Evolutionary conservation across 139 green algal species (phyloP).

Genomic region (Edaphochlamys debaryana): DNA sequence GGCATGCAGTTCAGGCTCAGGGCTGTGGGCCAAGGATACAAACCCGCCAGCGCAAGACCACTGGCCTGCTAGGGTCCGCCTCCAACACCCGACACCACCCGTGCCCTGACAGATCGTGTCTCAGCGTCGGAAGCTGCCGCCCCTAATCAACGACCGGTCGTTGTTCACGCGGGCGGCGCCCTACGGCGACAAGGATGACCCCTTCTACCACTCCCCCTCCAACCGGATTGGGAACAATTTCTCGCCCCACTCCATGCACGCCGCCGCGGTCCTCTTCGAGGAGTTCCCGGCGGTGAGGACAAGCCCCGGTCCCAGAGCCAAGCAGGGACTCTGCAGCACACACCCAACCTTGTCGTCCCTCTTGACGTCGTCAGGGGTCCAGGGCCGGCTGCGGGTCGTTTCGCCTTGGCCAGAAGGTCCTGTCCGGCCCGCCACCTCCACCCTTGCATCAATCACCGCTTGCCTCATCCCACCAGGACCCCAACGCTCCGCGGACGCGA

Average conservation of each 20-base stretch:
- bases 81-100: too few species aligned
- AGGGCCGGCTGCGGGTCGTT: too few species aligned
- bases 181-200: slow-evolving; percentile 73
- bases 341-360: not conserved
- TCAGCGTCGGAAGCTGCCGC: slow-evolving; percentile 71
- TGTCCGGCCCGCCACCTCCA: too few species aligned
- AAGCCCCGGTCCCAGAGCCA: not conserved
- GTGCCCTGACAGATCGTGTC: slow-evolving; percentile 66
- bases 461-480: too few species aligned
- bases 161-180: slow-evolving; percentile 77
- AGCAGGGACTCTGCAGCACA: not conserved
- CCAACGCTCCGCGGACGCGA: slow-evolving; percentile 48
- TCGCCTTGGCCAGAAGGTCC: too few species aligned
- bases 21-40: not conserved
- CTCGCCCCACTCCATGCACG: slow-evolving; percentile 50
- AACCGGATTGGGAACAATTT: slow-evolving; percentile 77
- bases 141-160: slow-evolving; percentile 73
- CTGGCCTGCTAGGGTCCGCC: too few species aligned
- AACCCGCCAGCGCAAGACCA: too few species aligned
- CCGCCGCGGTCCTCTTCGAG: slow-evolving; percentile 71
- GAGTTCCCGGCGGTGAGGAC: slow-evolving; percentile 60
- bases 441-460: too few species aligned
- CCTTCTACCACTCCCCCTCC: slow-evolving; percentile 77
- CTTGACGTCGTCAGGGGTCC: not conserved
- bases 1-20: not conserved